Base-by-base conservation (phyloP, 768 basidiomycete genomes). In the Naematelia aurantialba region DNA sequence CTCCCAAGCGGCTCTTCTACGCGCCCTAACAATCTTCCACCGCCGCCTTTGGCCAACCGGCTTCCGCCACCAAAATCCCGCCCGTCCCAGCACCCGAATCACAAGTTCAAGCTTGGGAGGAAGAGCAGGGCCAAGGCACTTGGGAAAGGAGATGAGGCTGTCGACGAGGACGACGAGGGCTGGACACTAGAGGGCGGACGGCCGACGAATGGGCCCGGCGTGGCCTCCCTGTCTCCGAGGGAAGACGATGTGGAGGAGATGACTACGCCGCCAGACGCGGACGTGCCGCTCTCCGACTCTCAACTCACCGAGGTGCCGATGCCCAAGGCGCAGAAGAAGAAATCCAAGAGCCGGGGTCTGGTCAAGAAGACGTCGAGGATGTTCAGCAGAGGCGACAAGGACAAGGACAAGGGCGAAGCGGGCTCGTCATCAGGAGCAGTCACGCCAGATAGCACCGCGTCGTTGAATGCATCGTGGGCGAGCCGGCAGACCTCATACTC, bases 311-410 rank as follows among this genome's bases (percentile, higher is more conserved):
- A 68, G 46, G 55, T 62, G 42, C 58, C 58, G 1, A 1, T 39
- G 14, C 17, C 22, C 5, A 46, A 19, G 14, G 45, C 47, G 29
- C 60, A 66, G 58, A 61, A 63, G 56, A 70, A 67, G 63, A 62
- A 51, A 52, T 56, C 60, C 2, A 70, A 64, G 54, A 62, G 69
- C 4, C 51, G 66, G 13, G 55, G 58, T 11, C 45, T 74, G 21
- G 72, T 62, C 1, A 69, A 70, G 58, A 74, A 74, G 63, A 74
- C 72, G 1, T 71, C 69, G 4, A 55, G 61, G 49, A 44, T 74
- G 26, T 74, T 74, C 52, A 54, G 47, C 1, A 53, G 72, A 44
- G 54, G 52, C 19, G 65, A 57, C 27, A 58, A 55, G 27, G 56
- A 60, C 8, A 66, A 50, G 56, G 62, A 66, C 29, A 31, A 53